Evolutionary conservation across 441 rosid genomes (phyloP).

Genomic region (Manihot esculenta): DNA sequence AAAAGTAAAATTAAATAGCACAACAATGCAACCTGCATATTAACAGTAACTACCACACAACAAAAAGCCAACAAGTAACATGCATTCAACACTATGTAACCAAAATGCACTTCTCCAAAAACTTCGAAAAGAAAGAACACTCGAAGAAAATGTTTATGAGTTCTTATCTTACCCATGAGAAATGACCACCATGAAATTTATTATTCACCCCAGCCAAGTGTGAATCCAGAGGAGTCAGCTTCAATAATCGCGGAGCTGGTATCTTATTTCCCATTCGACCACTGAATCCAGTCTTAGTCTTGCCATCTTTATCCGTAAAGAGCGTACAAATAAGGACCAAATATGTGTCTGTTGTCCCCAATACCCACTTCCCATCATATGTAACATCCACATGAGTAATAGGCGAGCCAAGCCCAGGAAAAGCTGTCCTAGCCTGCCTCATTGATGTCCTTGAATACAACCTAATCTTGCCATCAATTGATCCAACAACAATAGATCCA

Average conservation of each 20-base stretch:
- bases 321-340: conserved; percentile 85
- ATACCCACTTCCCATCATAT: conserved; percentile 90
- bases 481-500: conserved; percentile 92
- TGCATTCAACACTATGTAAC: too few species aligned
- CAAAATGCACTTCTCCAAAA: too few species aligned
- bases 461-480: conserved; percentile 92
- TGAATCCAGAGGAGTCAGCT: conserved; percentile 83
- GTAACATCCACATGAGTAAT: conserved; percentile 95
- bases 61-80: too few species aligned
- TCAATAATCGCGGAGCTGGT: conserved; percentile 87
- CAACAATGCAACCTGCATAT: too few species aligned
- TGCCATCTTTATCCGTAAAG: conserved; percentile 83
- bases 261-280: conserved; percentile 98
- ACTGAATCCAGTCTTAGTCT: conserved; percentile 77
- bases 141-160: background rate
- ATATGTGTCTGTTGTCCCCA: conserved; percentile 93
- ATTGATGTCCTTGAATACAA: conserved; percentile 74
- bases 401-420: conserved; percentile 96
- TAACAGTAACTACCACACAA: too few species aligned
- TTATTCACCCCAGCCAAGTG: conserved; percentile 83
- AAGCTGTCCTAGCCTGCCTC: conserved; percentile 97
- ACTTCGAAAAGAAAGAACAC: too few species aligned
- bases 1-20: too few species aligned
- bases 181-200: conserved; percentile 84
- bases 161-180: conserved; percentile 92